Evolutionary conservation across 176 grass and related monocot species (phyloP).

Genomic region (Hordeum vulgare): DNA sequence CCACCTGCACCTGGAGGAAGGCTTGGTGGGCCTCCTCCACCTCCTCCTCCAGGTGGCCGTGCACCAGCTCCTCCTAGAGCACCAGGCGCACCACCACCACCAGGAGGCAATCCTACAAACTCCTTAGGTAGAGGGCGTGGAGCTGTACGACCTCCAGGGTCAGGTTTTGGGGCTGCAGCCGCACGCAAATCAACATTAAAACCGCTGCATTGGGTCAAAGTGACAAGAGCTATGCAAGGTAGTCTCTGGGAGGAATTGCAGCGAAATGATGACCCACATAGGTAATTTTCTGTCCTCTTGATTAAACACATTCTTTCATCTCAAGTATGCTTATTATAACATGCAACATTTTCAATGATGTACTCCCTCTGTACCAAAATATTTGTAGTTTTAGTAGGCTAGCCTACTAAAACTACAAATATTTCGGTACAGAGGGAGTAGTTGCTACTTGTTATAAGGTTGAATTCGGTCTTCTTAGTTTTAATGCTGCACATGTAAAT

Average conservation of each 20-base stretch:
- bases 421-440: too few species aligned
- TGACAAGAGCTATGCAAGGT: constrained; percentile 84
- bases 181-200: constrained; percentile 79
- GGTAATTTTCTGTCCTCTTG: constrained; percentile 38
- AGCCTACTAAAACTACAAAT: too few species aligned
- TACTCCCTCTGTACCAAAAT: too few species aligned
- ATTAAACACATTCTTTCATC: background rate
- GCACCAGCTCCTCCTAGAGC: constrained; percentile 70
- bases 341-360: background rate
- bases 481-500: background rate
- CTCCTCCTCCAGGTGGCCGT: constrained; percentile 54
- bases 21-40: constrained; percentile 48
- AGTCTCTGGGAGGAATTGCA: constrained; percentile 97
- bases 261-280: constrained; percentile 56
- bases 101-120: constrained; percentile 40
- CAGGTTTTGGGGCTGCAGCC: constrained; percentile 37
- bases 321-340: background rate
- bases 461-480: constrained; percentile 3
- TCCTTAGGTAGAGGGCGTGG: constrained; percentile 67
- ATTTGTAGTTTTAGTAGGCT: too few species aligned
- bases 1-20: constrained; percentile 55
- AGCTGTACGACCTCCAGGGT: constrained; percentile 33
- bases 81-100: constrained; percentile 70
- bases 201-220: constrained; percentile 94
- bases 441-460: background rate